Evolutionary conservation across 805 yeast species (phyloP), one percentile per base, ranked within the genome.

Genomic region (Suhomyces vadensis): DNA sequence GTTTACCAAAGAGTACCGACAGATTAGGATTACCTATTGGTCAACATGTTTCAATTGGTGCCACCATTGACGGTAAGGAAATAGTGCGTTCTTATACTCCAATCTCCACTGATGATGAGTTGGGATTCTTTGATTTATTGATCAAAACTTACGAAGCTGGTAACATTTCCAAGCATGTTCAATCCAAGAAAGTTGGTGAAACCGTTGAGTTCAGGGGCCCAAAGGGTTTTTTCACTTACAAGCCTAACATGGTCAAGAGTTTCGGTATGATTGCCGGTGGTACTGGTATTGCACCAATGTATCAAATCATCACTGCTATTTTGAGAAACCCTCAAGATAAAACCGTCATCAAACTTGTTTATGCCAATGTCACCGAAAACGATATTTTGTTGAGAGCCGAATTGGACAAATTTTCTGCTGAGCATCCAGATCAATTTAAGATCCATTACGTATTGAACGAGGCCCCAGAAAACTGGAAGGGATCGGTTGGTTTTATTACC

Each of bases 231-330:
- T 89, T 87, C 74, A 77, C 82, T 49, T 91, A 91, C 70, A 73
- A 80, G 42, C 89, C 95, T 54, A 87, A 87, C 68, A 82, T 85
- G 82, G 82, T 79, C 45, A 71, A 75, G 46, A 75, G 78, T 48
- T 75, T 91, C 47, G 89, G 85, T 43, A 91, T 91, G 97, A 82
- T 92, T 53, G 95, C 96, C 33, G 97, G 97, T 54, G 98, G 97
- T 59, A 88, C 97, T 29, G 97, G 97, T 64, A 85, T 90, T 58
- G 85, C 97, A 6, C 97, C 97, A 63, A 90, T 90, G 97, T 88
- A 82, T 67, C 97, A 90, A 73, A 83, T 90, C 54, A 81, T 91
- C 54, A 85, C 87, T 55, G 87, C 95, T 10, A 83, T 91, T 53
- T 82, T 82, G 56, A 69, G 73, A 45, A 81, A 91, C 62, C 92